Conservation (phyloP, 2,329 filamentous ascomycete species). For the Phoma sp. region DNA sequence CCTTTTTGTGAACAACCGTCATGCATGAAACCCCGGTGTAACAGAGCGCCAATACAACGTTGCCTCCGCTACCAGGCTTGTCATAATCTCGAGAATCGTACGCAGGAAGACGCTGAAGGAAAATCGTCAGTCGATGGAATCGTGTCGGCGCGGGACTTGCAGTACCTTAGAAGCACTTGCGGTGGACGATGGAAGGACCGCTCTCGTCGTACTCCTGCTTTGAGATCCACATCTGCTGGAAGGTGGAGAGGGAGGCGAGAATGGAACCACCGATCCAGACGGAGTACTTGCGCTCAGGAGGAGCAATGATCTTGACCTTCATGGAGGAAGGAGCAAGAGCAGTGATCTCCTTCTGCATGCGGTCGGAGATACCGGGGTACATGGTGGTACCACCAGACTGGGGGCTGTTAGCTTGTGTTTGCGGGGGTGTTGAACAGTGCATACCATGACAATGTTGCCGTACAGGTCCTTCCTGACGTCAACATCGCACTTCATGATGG, state of each 20-base stretch:
- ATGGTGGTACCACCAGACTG: constrained; percentile 99
- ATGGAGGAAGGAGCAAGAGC: constrained; percentile 98
- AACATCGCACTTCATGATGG: constrained; percentile 99
- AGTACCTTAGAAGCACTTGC: constrained; percentile 99
- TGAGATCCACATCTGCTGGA: constrained; percentile 99
- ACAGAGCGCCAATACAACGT: constrained; percentile 46
- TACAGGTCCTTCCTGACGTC: constrained; percentile 99
- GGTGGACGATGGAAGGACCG: constrained; percentile 98
- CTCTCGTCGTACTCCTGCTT: constrained; percentile 99
- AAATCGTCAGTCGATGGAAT: constrained; percentile 30
- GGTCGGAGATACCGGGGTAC: constrained; percentile 99
- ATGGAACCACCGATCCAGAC: constrained; percentile 99
- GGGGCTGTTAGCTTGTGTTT: constrained; percentile 43
- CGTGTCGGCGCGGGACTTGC: constrained; percentile 1
- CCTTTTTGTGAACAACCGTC: constrained; percentile 50
- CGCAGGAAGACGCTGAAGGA: constrained; percentile 42
- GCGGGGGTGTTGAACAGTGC: constrained; percentile 48
- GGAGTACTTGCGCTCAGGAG: constrained; percentile 99
- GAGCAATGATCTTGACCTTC: constrained; percentile 99
- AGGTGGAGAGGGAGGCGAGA: constrained; percentile 97
- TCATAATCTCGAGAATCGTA: constrained; percentile 44
- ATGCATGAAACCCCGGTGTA: constrained; percentile 42
- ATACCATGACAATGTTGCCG: constrained; percentile 99
- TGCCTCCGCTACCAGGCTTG: constrained; percentile 48
- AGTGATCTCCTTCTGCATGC: constrained; percentile 99